Base-by-base conservation (phyloP, 768 basidiomycete genomes). In the Suillus clintonianus region DNA sequence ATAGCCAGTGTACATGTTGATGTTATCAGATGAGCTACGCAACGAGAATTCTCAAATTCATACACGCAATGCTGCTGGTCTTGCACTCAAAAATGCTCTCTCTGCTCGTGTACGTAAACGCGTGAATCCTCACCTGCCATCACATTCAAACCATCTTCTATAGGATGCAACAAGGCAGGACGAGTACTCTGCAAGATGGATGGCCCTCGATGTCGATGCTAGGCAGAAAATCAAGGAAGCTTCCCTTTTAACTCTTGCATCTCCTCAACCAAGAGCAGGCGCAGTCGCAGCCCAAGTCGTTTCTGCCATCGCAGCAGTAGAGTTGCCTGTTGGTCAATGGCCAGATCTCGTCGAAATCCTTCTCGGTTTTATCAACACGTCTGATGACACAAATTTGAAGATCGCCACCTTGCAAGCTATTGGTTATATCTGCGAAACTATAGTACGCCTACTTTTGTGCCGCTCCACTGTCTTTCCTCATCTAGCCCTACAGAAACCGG, bases 401-500 rank as follows among this genome's bases (percentile, higher is more conserved):
- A 91, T 97, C 65, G 86, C 95, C 3, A 96, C 96, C 10, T 82
- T 99, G 14, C 94, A 97, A 78, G 88, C 96, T 22, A 94, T 99
- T 79, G 97, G 97, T 53, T 98, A 89, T 78, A 95, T 98, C 77
- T 99, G 97, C 81, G 97, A 99, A 79, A 83, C 87, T 62, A 93
- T 97, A 81, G 96, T 98, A 71, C 72, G 96, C 89, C 34, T 41
- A 47, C 62, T 51, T 51, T 6, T 36, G 61, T 60, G 64, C 45
- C 51, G 63, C 64, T 54, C 41, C 15, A 22, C 34, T 1, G 32
- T 61, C 53, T 61, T 48, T 32, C 5, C 66, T 72, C 51, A 71
- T 32, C 17, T 9, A 53, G 30, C 2, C 10, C 10, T 22, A 3
- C 68, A 98, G 97, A 92, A 94, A 86, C 95, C 97, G 13, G 95